These are phyloP conservation scores for Chaetomiaceae sp. DNA, from an alignment of 2,329 filamentous ascomycete species.

Conservation along the genomic window DNA sequence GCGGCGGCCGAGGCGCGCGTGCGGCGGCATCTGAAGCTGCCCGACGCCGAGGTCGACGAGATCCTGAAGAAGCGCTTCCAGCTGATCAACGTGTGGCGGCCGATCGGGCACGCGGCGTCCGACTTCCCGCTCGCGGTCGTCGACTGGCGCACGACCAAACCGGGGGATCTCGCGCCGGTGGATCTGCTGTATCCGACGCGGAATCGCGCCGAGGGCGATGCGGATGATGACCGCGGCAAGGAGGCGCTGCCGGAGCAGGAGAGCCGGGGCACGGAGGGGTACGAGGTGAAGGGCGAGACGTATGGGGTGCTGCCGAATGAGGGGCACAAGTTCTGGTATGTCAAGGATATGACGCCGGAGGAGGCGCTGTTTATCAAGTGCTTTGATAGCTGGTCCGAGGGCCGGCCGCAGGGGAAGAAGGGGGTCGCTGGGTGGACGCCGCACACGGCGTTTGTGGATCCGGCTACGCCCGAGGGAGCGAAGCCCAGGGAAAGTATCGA, in stretches of 20 bases:
- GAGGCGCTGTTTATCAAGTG: conserved; percentile 46
- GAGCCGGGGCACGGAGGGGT: conserved; percentile 49
- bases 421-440: conserved; percentile 43
- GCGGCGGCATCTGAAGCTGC: conserved; percentile 49
- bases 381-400: conserved; percentile 43
- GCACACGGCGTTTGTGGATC: conserved; percentile 52
- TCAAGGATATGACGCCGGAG: conserved; percentile 60
- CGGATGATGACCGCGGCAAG: conserved; percentile 53
- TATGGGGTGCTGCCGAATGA: conserved; percentile 52
- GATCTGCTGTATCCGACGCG: conserved; percentile 56
- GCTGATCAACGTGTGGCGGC: conserved; percentile 67
- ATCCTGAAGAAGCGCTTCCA: conserved; percentile 55
- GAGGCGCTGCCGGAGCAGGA: conserved; percentile 47
- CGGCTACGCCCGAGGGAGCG: conserved; percentile 43
- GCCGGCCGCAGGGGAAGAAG: conserved; percentile 29
- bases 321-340: conserved; percentile 56
- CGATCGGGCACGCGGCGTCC: conserved; percentile 54
- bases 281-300: conserved; percentile 57
- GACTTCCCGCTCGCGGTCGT: conserved; percentile 61
- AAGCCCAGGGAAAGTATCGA: conserved; percentile 54
- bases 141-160: conserved; percentile 55
- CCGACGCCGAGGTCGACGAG: conserved; percentile 47
- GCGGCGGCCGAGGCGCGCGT: conserved; percentile 55
- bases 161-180: conserved; percentile 53
- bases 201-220: conserved; percentile 32